Conservation (phyloP, 257 asterid species). For the Euphrasia confusa region DNA sequence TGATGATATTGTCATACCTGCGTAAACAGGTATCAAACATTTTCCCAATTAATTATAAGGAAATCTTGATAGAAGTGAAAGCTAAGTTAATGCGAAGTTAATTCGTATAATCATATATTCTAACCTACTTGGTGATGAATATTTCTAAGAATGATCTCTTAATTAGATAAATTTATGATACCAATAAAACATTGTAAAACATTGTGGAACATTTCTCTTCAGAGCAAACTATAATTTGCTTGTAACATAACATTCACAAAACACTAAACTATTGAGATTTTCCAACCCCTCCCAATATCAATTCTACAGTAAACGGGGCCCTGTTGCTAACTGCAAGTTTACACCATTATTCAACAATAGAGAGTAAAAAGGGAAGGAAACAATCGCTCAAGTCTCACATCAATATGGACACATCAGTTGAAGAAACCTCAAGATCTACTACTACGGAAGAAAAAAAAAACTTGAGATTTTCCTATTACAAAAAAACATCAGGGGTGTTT, state of each 20-base stretch:
- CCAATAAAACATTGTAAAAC: background rate
- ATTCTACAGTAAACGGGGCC: background rate
- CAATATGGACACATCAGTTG: background rate
- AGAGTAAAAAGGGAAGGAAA: no score
- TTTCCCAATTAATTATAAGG: background rate
- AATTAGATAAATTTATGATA: background rate
- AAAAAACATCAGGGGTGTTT: background rate
- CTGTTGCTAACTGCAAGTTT: background rate
- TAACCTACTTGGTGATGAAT: no score
- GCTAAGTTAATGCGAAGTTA: no score
- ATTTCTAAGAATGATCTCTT: no score
- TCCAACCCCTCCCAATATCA: background rate
- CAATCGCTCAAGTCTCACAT: no score
- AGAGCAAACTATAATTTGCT: background rate
- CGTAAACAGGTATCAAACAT: conserved; percentile 6
- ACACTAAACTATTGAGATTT: background rate
- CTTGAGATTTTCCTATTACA: background rate
- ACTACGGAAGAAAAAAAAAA: background rate
- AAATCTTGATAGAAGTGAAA: no score
- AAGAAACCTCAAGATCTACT: background rate
- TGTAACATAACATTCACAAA: background rate
- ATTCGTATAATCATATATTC: no score
- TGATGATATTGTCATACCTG: conserved; percentile 70
- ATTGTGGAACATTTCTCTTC: background rate
- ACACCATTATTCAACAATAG: no score